These are phyloP conservation scores for Microbotryomycetes sp. DNA, from an alignment of 1,284 basidiomycete species.

Conservation along the genomic window DNA sequence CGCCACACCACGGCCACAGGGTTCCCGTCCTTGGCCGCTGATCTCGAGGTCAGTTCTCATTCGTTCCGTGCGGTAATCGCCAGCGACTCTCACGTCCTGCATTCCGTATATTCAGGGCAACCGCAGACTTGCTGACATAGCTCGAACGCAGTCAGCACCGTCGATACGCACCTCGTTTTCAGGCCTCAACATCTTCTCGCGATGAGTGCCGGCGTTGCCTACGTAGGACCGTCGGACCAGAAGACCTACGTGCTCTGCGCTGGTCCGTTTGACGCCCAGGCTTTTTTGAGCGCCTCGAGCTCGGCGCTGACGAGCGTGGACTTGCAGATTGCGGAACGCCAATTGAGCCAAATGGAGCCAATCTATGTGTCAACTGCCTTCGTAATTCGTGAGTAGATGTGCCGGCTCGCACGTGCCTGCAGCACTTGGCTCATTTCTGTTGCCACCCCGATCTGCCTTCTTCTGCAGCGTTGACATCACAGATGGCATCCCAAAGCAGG, in stretches of 20 bases:
- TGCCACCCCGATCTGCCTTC: constrained; percentile 22
- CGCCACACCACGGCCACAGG: too few species aligned
- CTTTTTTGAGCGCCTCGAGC: neutral
- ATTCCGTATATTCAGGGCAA: too few species aligned
- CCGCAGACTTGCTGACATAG: too few species aligned
- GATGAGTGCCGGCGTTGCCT: constrained; percentile 18
- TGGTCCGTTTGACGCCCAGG: constrained; percentile 11
- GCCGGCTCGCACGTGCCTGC: constrained; percentile 4
- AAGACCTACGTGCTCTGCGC: constrained; percentile 29
- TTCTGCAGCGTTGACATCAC: constrained; percentile 80
- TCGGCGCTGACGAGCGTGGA: neutral
- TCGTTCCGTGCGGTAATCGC: too few species aligned
- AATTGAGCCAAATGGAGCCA: constrained; percentile 91
- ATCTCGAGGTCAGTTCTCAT: too few species aligned
- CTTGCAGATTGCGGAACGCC: constrained; percentile 58
- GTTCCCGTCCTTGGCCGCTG: too few species aligned
- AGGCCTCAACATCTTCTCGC: too few species aligned
- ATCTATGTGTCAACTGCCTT: constrained; percentile 86
- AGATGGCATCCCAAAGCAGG: constrained; percentile 96
- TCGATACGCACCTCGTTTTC: too few species aligned
- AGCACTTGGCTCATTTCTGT: constrained; percentile 35
- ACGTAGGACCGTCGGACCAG: constrained; percentile 19
- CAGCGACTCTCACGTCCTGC: too few species aligned
- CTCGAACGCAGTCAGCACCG: too few species aligned
- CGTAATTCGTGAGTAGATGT: constrained; percentile 61